phyloP scores from a whole-genome alignment of 768 basidiomycete species.

The Agaricus sinodeliciosus region DNA sequence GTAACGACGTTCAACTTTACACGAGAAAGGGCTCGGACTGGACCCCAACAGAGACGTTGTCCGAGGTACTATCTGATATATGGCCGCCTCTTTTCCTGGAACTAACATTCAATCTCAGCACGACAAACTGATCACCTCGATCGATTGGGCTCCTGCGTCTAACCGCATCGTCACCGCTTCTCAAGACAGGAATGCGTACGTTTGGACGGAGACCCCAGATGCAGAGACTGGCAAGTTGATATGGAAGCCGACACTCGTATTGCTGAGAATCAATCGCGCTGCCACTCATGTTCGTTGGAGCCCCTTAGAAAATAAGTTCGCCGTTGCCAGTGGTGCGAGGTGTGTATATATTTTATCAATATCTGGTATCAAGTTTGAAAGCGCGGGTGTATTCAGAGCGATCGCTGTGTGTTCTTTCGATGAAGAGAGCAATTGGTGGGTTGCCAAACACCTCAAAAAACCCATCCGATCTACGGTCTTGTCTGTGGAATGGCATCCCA shows the following conservation, averaged over 20 bases:
- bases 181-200: conserved; percentile 98
- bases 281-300: conserved; percentile 96
- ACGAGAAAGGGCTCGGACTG: conserved; percentile 60
- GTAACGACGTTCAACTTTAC: conserved; percentile 82
- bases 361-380: no score
- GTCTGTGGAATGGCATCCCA: conserved; percentile 96
- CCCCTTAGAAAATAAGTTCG: conserved; percentile 97
- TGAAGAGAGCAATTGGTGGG: conserved; percentile 99
- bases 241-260: conserved; percentile 97
- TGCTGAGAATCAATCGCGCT: conserved; percentile 91
- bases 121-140: conserved; percentile 95
- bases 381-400: conserved; percentile 41
- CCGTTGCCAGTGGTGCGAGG: conserved; percentile 95
- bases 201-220: conserved; percentile 85
- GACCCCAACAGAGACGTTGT: conserved; percentile 66
- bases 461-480: conserved; percentile 94
- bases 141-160: conserved; percentile 96
- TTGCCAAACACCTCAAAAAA: conserved; percentile 94
- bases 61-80: conserved; percentile 58
- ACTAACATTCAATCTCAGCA: conserved; percentile 47
- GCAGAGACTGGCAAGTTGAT: conserved; percentile 58
- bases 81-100: background rate
- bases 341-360: conserved; percentile 23
- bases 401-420: conserved; percentile 98
- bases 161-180: conserved; percentile 98